These are phyloP conservation scores for Zygosaccharomyces kombuchaensis DNA, from an alignment of 805 yeast genomes.

Conservation along the genomic window DNA sequence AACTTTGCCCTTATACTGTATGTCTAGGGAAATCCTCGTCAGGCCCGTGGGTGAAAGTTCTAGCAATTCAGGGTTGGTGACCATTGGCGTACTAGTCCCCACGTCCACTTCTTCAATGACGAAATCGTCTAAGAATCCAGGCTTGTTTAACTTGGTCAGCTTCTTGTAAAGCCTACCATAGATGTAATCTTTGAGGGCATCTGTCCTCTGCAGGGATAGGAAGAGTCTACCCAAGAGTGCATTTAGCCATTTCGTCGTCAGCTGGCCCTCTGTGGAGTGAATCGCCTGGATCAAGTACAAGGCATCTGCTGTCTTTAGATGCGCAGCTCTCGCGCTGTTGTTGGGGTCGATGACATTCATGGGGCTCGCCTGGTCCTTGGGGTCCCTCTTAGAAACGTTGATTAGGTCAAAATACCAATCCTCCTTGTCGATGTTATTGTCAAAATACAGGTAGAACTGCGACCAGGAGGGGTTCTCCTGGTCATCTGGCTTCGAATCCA, in stretches of 20 bases:
- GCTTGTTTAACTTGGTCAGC: constrained; percentile 72
- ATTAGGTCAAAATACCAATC: constrained; percentile 88
- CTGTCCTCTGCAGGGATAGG: constrained; percentile 69
- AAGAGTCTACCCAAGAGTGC: constrained; percentile 82
- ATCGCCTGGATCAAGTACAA: constrained; percentile 68
- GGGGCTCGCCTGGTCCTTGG: constrained; percentile 15
- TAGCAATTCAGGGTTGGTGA: constrained; percentile 66
- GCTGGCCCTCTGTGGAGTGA: constrained; percentile 77
- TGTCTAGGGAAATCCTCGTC: constrained; percentile 52
- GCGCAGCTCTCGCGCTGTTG: constrained; percentile 65
- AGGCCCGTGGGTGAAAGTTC: constrained; percentile 80
- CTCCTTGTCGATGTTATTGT: constrained; percentile 77
- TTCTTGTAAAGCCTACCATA: constrained; percentile 62
- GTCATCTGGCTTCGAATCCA: constrained; percentile 14
- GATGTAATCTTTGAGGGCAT: constrained; percentile 54
- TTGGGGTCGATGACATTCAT: constrained; percentile 45
- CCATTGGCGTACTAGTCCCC: constrained; percentile 76
- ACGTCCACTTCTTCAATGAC: constrained; percentile 65
- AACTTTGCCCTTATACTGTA: constrained; percentile 72
- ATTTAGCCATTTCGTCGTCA: constrained; percentile 85
- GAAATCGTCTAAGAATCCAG: constrained; percentile 83
- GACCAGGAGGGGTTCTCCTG: constrained; percentile 18
- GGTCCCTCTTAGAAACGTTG: constrained; percentile 59
- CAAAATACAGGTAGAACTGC: constrained; percentile 63
- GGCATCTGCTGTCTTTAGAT: constrained; percentile 66